Evolutionary conservation across 768 basidiomycete genomes (phyloP).

Genomic region (Chalciporus sphaerocephalus): DNA sequence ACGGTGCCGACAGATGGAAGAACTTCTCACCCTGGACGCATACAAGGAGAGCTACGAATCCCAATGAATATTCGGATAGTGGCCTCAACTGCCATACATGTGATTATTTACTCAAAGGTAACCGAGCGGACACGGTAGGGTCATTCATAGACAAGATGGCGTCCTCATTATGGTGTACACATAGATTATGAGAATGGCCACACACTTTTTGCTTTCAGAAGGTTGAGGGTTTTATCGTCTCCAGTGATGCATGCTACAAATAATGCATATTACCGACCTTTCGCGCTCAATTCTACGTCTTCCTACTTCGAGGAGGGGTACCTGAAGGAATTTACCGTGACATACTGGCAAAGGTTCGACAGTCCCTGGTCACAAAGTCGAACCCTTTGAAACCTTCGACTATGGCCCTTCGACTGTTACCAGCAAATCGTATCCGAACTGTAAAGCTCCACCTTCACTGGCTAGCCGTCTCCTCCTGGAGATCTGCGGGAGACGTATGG

Average conservation of each 20-base stretch:
- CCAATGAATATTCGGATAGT: conserved; percentile 15
- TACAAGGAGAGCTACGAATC: conserved; percentile 62
- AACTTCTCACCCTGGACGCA: conserved; percentile 67
- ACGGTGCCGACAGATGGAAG: conserved; percentile 50
- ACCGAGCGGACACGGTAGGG: background rate
- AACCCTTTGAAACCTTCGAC: conserved; percentile 28
- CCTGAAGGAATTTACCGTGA: too few relatives aligned
- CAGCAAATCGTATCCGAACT: conserved; percentile 8
- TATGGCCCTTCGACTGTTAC: background rate
- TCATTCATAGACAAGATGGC: background rate
- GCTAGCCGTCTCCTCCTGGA: conserved; percentile 1
- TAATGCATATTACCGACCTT: too few relatives aligned
- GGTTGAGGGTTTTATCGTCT: background rate
- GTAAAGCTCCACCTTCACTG: conserved; percentile 12
- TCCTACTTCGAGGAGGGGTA: too few relatives aligned
- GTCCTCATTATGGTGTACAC: conserved; percentile 7
- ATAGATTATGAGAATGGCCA: conserved; percentile 11
- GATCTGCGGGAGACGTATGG: conserved; percentile 8
- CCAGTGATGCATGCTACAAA: too few relatives aligned
- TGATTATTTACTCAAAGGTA: conserved; percentile 3
- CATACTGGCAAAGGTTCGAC: conserved; percentile 1
- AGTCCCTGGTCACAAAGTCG: conserved; percentile 18
- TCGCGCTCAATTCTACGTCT: too few relatives aligned
- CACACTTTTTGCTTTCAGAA: background rate
- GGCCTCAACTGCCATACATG: conserved; percentile 26